Percentiles rank a stretch among this genome's conserved stretches.
Conservation (phyloP, 108 stramenopile genomes). For the Chaetoceros muelleri region DNA sequence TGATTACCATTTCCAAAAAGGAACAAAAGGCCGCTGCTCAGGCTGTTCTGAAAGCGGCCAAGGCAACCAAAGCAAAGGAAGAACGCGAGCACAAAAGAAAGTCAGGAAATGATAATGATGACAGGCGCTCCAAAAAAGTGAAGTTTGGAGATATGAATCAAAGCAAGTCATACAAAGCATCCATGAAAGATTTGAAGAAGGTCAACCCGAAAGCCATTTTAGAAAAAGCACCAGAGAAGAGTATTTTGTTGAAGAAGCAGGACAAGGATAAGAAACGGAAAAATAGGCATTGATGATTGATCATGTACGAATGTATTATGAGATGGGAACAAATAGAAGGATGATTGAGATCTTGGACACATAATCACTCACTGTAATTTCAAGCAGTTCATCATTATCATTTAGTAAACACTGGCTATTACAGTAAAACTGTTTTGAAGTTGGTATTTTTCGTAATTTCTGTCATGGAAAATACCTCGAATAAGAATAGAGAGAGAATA, state of each 20-base stretch:
- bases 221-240: constrained; percentile 47
- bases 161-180: constrained; percentile 68
- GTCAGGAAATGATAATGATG: constrained; percentile 10
- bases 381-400: too few species aligned
- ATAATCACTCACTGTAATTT: too few species aligned
- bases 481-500: too few species aligned
- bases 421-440: too few species aligned
- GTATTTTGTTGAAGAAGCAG: constrained; percentile 48
- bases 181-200: constrained; percentile 65
- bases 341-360: not conserved
- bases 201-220: constrained; percentile 27
- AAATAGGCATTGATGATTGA: too few species aligned
- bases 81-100: not conserved
- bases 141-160: constrained; percentile 53
- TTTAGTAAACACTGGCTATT: too few species aligned
- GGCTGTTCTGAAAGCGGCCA: constrained; percentile 1
- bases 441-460: too few species aligned
- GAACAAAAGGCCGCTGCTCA: constrained; percentile 16
- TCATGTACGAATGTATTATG: not conserved
- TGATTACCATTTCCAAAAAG: constrained; percentile 9
- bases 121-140: constrained; percentile 30
- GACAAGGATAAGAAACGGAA: not conserved
- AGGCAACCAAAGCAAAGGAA: constrained; percentile 1
- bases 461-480: too few species aligned
- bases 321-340: not conserved